Base-by-base conservation (phyloP, 1,284 basidiomycete species). In the Boletellus sp. region DNA sequence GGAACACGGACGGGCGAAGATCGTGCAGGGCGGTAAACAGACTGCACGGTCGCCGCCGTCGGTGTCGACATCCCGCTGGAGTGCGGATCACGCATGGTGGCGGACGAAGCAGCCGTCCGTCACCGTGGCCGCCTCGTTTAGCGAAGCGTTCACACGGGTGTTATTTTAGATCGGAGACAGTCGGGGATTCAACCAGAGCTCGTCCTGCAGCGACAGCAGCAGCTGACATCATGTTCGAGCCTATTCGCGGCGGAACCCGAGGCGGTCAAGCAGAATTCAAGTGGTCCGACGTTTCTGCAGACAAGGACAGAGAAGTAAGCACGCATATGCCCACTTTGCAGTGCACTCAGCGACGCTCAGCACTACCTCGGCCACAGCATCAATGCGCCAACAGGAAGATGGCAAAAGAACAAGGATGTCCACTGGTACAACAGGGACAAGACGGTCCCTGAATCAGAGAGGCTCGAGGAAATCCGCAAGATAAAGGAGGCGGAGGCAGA, bases 361-460 rank as follows among this genome's bases (percentile, higher is more conserved):
- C 86, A 94, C 66, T 94, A 94, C 63, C 81, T 95, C 2, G 92
- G 92, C 5, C 87, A 92, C 60, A 91, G 91, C 52, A 84, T 94
- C 68, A 93, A 94, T 59, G 92, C 91, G 1, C 92, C 92, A 0
- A 90, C 89, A 2, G 92, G 93, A 4, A 75, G 93, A 52, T 95
- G 92, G 92, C 92, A 95, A 69, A 94, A 93, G 71, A 91, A 91
- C 71, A 92, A 94, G 64, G 92, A 95, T 59, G 72, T 95, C 16
- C 92, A 95, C 62, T 95, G 92, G 92, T 95, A 95, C 63, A 79
- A 72, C 52, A 81, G 92, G 27, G 89, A 93, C 2, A 34, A 59
- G 10, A 56, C 67, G 0, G 53, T 65, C 7, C 55, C 54, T 0
- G 78, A 80, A 20, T 65, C 60, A 9, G 80, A 80, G 44, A 71